Evolutionary conservation across 352 stramenopile genomes (phyloP).

Genomic region (Elongisporangium undulatum): DNA sequence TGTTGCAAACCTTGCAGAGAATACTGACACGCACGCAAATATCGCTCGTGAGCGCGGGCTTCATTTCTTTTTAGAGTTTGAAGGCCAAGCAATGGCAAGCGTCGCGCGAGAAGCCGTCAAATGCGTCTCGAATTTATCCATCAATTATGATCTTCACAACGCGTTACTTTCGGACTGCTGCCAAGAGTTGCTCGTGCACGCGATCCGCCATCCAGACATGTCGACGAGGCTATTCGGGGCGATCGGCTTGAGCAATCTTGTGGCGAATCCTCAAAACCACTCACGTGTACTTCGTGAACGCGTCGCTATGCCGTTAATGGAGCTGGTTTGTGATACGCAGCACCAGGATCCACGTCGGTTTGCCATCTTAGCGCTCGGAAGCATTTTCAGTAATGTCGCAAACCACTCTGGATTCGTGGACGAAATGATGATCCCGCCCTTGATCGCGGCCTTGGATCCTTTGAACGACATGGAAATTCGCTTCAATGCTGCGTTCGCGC

Average conservation of each 20-base stretch:
- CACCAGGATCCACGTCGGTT: slow-evolving; percentile 65
- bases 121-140: slow-evolving; percentile 66
- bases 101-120: slow-evolving; percentile 68
- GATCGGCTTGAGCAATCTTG: slow-evolving; percentile 90
- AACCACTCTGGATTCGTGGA: slow-evolving; percentile 74
- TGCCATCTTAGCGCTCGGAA: slow-evolving; percentile 81
- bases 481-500: slow-evolving; percentile 91
- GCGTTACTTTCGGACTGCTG: slow-evolving; percentile 69
- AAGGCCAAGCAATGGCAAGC: slow-evolving; percentile 18
- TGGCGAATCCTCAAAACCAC: slow-evolving; percentile 82
- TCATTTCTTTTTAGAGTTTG: slow-evolving; percentile 74
- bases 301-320: slow-evolving; percentile 51
- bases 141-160: slow-evolving; percentile 87
- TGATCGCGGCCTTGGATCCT: slow-evolving; percentile 61
- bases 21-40: slow-evolving; percentile 79
- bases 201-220: slow-evolving; percentile 54
- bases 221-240: slow-evolving; percentile 83
- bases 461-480: slow-evolving; percentile 87
- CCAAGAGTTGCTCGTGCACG: slow-evolving; percentile 78
- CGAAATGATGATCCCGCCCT: slow-evolving; percentile 53
- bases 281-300: slow-evolving; percentile 57
- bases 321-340: slow-evolving; percentile 31
- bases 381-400: slow-evolving; percentile 61
- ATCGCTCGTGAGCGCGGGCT: slow-evolving; percentile 77
- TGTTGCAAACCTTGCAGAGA: slow-evolving; percentile 93